Evolutionary conservation across 352 stramenopile genomes (phyloP).

Genomic region (Globisporangium acanthophoron): DNA sequence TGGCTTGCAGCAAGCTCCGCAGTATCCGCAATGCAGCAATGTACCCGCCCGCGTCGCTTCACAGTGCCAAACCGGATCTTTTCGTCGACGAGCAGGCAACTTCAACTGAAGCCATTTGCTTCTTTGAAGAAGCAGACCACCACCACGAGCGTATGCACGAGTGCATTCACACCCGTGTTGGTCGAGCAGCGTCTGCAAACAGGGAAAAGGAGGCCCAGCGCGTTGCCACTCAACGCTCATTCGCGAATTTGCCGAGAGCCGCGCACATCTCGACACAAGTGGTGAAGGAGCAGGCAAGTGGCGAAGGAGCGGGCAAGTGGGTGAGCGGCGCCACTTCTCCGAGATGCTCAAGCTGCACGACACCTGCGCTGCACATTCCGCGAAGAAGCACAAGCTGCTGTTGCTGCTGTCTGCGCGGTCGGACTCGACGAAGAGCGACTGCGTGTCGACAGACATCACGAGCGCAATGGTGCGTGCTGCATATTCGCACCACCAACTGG

Average conservation of each 20-base stretch:
- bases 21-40: neutral
- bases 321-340: neutral
- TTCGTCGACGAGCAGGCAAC: conserved; percentile 1
- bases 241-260: conserved; percentile 3
- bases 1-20: neutral
- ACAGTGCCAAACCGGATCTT: conserved; percentile 4
- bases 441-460: neutral
- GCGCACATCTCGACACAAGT: neutral
- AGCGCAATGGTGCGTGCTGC: conserved; percentile 1
- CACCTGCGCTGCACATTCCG: neutral
- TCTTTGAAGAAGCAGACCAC: neutral
- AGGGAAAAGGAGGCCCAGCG: neutral
- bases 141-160: neutral
- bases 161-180: neutral
- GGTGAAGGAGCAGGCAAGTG: neutral
- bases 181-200: neutral
- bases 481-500: neutral
- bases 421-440: neutral
- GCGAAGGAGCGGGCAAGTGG: neutral
- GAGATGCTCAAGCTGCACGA: conserved; percentile 1
- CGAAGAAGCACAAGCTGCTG: conserved; percentile 1
- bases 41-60: neutral
- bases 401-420: neutral
- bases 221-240: conserved; percentile 2
- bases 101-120: conserved; percentile 8